A percentile compares a stretch with the other conserved stretches of the same genome.
Conservation (phyloP, 176 grass and related monocot species). For the Lolium multiflorum region DNA sequence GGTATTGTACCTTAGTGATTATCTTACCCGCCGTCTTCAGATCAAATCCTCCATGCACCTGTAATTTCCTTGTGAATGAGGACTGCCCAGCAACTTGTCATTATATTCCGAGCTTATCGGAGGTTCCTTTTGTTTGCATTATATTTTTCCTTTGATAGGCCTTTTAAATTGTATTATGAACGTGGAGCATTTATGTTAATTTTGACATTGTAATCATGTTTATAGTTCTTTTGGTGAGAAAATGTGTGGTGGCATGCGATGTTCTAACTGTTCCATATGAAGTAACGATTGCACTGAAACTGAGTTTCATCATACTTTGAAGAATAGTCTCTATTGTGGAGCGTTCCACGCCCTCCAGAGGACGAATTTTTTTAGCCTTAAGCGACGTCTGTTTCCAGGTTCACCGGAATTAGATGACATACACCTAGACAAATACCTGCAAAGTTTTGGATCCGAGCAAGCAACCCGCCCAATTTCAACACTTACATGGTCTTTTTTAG, state of each 20-base stretch:
- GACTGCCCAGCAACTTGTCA: slow-evolving; percentile 19
- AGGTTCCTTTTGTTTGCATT: not conserved
- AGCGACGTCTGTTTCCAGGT: not conserved
- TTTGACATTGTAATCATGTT: not conserved
- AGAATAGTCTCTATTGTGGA: not conserved
- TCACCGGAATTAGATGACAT: no score
- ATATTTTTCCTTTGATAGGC: not conserved
- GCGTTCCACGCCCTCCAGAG: not conserved
- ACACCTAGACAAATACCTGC: no score
- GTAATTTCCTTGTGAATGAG: slow-evolving; percentile 44
- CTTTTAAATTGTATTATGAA: slow-evolving; percentile 1
- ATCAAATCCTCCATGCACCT: slow-evolving; percentile 16
- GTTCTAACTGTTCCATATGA: not conserved
- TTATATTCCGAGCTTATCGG: not conserved
- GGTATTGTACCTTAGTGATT: slow-evolving; percentile 25
- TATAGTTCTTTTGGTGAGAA: not conserved
- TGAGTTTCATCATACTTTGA: not conserved
- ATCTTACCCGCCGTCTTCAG: slow-evolving; percentile 18
- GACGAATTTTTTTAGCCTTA: not conserved
- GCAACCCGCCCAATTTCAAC: no score
- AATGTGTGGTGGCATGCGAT: not conserved
- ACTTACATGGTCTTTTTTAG: no score
- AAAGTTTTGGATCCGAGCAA: no score
- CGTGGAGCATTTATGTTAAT: not conserved
- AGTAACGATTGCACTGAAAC: not conserved